These are phyloP conservation scores for Phytophthora ramorum DNA, from an alignment of 352 stramenopile species.

Conservation along the genomic window DNA sequence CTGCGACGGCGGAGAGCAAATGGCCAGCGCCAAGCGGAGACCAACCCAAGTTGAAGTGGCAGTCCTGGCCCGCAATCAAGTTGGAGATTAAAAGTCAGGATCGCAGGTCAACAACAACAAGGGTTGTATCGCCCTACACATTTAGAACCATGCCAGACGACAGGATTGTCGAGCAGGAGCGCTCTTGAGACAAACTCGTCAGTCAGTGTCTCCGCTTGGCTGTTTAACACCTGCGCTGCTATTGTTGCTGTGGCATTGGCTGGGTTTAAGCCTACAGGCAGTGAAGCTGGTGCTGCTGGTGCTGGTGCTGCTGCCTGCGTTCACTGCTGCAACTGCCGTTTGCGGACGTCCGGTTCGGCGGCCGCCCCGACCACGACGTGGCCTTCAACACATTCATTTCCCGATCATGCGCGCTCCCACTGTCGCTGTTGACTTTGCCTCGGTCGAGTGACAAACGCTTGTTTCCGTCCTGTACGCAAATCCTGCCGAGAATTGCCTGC, in stretches of 20 bases:
- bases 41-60: slow-evolving; percentile 21
- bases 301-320: too few relatives aligned
- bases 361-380: slow-evolving; percentile 2
- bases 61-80: slow-evolving; percentile 14
- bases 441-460: too few relatives aligned
- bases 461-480: background rate
- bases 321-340: background rate
- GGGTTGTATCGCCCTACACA: background rate
- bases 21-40: background rate
- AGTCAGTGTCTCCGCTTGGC: too few relatives aligned
- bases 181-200: background rate
- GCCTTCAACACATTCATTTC: slow-evolving; percentile 8
- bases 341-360: slow-evolving; percentile 2
- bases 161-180: background rate
- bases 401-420: slow-evolving; percentile 4
- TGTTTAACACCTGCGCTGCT: background rate
- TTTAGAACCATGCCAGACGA: background rate
- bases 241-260: background rate
- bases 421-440: slow-evolving; percentile 9
- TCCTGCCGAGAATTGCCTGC: background rate
- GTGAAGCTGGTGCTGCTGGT: background rate
- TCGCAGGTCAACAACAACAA: background rate
- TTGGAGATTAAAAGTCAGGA: background rate
- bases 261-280: too few relatives aligned
- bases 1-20: too few relatives aligned